A percentile compares a stretch with the other conserved stretches of the same genome.
Conservation (phyloP, 2,329 filamentous ascomycete species). For the Laburnicola sp. region DNA sequence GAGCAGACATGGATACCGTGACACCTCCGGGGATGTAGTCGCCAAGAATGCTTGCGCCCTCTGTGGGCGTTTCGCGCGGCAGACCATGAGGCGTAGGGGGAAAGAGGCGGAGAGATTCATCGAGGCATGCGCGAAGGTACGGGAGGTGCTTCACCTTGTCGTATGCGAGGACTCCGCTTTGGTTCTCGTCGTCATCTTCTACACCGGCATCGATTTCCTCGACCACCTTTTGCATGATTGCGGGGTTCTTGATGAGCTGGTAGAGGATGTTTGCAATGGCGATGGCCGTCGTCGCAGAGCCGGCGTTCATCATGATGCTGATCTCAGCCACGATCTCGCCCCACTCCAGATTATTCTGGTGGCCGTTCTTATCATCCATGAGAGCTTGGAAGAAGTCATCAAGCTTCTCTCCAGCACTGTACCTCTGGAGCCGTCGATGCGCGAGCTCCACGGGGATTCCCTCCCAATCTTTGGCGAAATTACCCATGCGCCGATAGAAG, state of each 20-base stretch:
- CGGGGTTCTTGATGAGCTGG: conserved; percentile 11
- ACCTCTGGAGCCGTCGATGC: background rate
- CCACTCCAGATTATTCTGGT: conserved; percentile 20
- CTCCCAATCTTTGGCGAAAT: background rate
- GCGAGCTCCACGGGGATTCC: background rate
- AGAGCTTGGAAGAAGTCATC: conserved; percentile 56
- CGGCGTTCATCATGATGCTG: conserved; percentile 13
- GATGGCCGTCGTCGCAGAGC: conserved; percentile 14
- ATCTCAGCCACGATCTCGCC: conserved; percentile 6
- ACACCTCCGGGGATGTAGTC: conserved; percentile 39
- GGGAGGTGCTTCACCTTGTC: conserved; percentile 4
- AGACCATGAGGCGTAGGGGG: conserved; percentile 46
- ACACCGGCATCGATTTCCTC: conserved; percentile 15
- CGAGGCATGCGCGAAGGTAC: conserved; percentile 44
- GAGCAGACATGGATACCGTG: conserved; percentile 25
- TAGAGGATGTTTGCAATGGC: conserved; percentile 13
- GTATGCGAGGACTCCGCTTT: conserved; percentile 8
- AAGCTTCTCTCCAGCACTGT: conserved; percentile 49
- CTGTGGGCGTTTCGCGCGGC: conserved; percentile 44
- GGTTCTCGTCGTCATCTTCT: conserved; percentile 9
- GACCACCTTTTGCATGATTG: conserved; percentile 4
- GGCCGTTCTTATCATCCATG: conserved; percentile 42
- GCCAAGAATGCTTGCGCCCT: conserved; percentile 43
- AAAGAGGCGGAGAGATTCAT: conserved; percentile 50
- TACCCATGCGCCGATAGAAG: background rate